Percentiles rank a stretch among this genome's conserved stretches.
Evolutionary conservation across 345 rosid genomes (phyloP).

Genomic region (Reutealis trisperma): DNA sequence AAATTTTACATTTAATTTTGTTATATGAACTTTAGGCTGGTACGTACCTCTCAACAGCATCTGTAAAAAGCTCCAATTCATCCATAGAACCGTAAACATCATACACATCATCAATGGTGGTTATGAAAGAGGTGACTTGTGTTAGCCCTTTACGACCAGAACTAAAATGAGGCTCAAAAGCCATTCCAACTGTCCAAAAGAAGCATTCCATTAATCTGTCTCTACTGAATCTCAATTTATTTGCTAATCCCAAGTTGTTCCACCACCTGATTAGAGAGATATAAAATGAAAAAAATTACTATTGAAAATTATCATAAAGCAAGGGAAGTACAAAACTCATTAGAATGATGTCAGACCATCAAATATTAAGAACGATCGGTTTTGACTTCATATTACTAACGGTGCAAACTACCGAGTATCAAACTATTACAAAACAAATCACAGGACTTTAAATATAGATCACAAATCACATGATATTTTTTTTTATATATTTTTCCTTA

Average conservation of each 20-base stretch:
- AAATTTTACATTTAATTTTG: neutral
- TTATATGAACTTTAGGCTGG: neutral
- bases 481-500: no score
- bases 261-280: slow-evolving; percentile 38
- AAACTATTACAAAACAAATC: no score
- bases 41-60: slow-evolving; percentile 36
- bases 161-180: slow-evolving; percentile 28
- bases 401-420: no score
- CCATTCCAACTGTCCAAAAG: slow-evolving; percentile 41
- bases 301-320: no score
- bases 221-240: slow-evolving; percentile 40
- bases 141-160: slow-evolving; percentile 31
- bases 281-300: neutral
- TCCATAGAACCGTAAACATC: slow-evolving; percentile 45
- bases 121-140: slow-evolving; percentile 33
- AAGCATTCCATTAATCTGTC: slow-evolving; percentile 53
- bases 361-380: no score
- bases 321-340: no score
- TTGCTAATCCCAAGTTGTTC: slow-evolving; percentile 29
- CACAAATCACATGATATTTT: no score
- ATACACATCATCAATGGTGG: slow-evolving; percentile 45
- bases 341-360: no score
- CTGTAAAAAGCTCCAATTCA: slow-evolving; percentile 41
- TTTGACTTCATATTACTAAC: no score
- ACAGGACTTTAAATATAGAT: no score